A percentile compares a stretch with the other conserved stretches of the same genome.
phyloP scores from a whole-genome alignment of 2,329 filamentous ascomycete genomes.

The Hortaea werneckii region DNA sequence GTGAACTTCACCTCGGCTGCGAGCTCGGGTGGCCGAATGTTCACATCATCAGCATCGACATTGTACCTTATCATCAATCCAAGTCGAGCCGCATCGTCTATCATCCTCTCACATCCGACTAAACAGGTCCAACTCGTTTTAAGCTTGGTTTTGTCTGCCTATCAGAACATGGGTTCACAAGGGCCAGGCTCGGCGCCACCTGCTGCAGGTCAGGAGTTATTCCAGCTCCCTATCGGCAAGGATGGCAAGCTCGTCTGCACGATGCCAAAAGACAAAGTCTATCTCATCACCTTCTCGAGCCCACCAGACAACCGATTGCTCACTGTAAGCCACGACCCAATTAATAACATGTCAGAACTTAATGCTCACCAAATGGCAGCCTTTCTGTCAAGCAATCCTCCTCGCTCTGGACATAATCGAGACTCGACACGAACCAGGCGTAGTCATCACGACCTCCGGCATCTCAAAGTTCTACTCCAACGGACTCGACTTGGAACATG shows the following conservation, averaged over 20 bases:
- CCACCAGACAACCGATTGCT: constrained; percentile 69
- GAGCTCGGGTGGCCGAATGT: too few relatives aligned
- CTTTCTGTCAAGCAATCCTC: constrained; percentile 57
- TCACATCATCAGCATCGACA: too few relatives aligned
- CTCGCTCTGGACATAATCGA: constrained; percentile 67
- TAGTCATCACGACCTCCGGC: constrained; percentile 65
- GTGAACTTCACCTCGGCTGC: too few relatives aligned
- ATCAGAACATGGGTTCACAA: neutral
- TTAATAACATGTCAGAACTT: neutral
- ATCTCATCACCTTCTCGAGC: constrained; percentile 61
- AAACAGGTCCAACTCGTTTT: too few relatives aligned
- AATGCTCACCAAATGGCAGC: constrained; percentile 5
- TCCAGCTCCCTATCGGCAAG: constrained; percentile 20
- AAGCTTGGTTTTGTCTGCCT: too few relatives aligned
- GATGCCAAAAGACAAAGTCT: constrained; percentile 50
- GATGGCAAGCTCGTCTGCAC: constrained; percentile 49
- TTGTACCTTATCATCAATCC: too few relatives aligned
- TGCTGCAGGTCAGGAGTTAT: constrained; percentile 9
- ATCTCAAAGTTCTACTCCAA: constrained; percentile 61
- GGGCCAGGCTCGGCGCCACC: neutral
- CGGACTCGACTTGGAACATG: constrained; percentile 65
- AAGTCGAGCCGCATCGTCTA: too few relatives aligned
- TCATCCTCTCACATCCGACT: too few relatives aligned
- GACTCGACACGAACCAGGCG: constrained; percentile 56
- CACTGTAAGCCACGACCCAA: constrained; percentile 28